Percentiles rank a stretch among this genome's conserved stretches.
Conservation (phyloP, 768 basidiomycete species). For the Ramaria sp. region DNA sequence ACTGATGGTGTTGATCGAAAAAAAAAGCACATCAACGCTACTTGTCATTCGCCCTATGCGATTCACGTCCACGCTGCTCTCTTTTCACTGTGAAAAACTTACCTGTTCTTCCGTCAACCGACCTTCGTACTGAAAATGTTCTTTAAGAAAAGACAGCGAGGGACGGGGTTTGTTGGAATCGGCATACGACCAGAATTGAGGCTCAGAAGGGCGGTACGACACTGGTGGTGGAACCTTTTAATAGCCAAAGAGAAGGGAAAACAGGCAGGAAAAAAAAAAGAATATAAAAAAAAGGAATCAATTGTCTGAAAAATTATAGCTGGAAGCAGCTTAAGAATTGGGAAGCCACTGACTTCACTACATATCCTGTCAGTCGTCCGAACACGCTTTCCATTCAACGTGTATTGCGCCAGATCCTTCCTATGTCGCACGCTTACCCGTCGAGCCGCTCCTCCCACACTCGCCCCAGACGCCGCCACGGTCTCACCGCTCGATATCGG, state of each 20-base stretch:
- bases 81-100: neutral
- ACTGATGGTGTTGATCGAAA: neutral
- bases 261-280: too few relatives aligned
- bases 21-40: too few relatives aligned
- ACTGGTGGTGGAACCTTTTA: constrained; percentile 5
- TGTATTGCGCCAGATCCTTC: constrained; percentile 1
- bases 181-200: constrained; percentile 5
- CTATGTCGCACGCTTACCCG: constrained; percentile 3
- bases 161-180: constrained; percentile 35
- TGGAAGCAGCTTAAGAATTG: too few relatives aligned
- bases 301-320: too few relatives aligned
- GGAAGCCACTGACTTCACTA: constrained; percentile 1
- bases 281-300: too few relatives aligned
- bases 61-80: too few relatives aligned
- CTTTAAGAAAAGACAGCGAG: constrained; percentile 70
- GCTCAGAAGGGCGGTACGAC: neutral
- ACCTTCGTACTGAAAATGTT: constrained; percentile 86
- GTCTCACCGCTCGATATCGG: too few relatives aligned
- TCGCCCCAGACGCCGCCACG: too few relatives aligned
- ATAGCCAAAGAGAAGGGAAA: neutral
- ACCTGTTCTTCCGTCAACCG: constrained; percentile 52
- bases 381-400: constrained; percentile 4
- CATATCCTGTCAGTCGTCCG: constrained; percentile 6
- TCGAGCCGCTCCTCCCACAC: neutral
- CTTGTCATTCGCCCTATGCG: neutral